Base-by-base conservation (phyloP, 768 basidiomycete genomes). In the Daedaleopsis sinensis region DNA sequence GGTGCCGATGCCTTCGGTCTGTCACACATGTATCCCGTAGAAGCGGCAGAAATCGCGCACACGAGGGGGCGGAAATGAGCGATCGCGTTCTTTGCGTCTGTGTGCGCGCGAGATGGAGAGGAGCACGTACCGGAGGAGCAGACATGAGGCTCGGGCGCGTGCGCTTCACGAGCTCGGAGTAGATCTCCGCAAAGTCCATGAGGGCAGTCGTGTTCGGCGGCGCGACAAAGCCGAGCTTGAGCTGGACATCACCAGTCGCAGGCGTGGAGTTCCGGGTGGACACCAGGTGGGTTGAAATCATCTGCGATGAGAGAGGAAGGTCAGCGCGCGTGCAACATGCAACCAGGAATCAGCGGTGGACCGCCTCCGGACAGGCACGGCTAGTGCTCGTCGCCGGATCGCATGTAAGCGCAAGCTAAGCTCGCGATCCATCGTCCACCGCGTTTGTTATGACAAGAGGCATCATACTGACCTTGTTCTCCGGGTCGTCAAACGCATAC, bases 1-100 rank as follows among this genome's bases (percentile, higher is more conserved):
- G 3, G 94, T 95, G 54, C 93, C 93, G 32, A 94, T 86, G 24
- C 93, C 91, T 74, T 92, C 87, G 11, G 91, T 94, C 93, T 95
- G 24, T 13, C 13, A 49, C 12, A 42, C 39, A 42, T 11, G 11
- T 11, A 11, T 32, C 27, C 27, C 39, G 18, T 11, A 42, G 39
- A 13, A 42, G 18, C 39, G 18, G 39, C 39, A 10, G 39, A 42
- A 42, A 42, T 42, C 27, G 39, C 39, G 39, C 39, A 42, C 13
- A 42, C 13, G 18, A 13, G 18, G 39, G n/a, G 13, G 39, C 39
- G 39, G 39, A 42, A 3, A 42, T 42, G 10, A 42, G 39, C 18
- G 3, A 8, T 47, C 46, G 27, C 27, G 27, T 32, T 32, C 27
- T 32, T 32, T 32, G 7, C 27, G 27, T 32, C 27, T 32, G 7